Evolutionary conservation across 2,329 filamentous ascomycete species (phyloP).

Genomic region (Bipolaris gigantea): DNA sequence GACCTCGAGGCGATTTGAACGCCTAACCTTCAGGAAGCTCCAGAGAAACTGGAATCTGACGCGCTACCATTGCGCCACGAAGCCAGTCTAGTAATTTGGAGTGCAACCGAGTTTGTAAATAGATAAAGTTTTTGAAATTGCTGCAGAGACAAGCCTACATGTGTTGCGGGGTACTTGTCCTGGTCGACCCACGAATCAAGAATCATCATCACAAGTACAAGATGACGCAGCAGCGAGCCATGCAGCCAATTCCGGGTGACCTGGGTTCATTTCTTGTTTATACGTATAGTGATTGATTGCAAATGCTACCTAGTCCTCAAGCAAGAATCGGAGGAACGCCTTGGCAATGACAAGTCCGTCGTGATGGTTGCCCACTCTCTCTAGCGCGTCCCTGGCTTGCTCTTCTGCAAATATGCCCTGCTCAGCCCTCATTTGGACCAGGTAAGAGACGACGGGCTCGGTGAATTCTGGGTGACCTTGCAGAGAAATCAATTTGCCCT

Average conservation of each 20-base stretch:
- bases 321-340: constrained; percentile 76
- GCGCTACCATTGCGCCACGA: constrained; percentile 19
- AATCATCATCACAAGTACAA: too few relatives aligned
- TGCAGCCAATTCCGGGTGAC: too few relatives aligned
- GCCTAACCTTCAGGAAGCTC: constrained; percentile 17
- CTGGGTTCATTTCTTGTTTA: too few relatives aligned
- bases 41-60: constrained; percentile 18
- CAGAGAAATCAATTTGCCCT: constrained; percentile 69
- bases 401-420: constrained; percentile 71
- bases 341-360: constrained; percentile 77
- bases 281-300: not conserved
- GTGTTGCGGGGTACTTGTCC: too few relatives aligned
- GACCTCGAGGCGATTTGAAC: constrained; percentile 19
- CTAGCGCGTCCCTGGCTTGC: constrained; percentile 68
- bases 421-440: constrained; percentile 66
- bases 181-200: too few relatives aligned
- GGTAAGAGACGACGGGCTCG: constrained; percentile 67
- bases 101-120: not conserved
- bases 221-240: not conserved
- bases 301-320: constrained; percentile 52
- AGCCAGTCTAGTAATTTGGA: constrained; percentile 8
- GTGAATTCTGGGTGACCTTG: constrained; percentile 89
- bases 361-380: constrained; percentile 66
- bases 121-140: not conserved
- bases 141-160: too few relatives aligned